Evolutionary conservation across 306 rosid genomes (phyloP), one percentile per base, ranked within the genome.

Genomic region (Cotoneaster glaucophyllus): DNA sequence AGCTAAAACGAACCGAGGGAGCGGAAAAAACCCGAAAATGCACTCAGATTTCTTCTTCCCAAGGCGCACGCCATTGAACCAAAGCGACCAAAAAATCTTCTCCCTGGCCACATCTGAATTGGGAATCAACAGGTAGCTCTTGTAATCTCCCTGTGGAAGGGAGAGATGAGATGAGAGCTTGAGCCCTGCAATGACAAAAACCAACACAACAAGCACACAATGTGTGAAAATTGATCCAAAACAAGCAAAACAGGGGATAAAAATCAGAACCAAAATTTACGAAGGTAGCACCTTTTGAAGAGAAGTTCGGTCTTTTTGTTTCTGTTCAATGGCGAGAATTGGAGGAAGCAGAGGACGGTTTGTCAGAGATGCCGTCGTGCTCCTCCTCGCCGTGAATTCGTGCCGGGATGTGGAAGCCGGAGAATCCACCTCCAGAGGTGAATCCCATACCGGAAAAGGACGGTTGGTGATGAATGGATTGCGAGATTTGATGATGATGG

Each of bases 261-360:
- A 43, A 11, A 19, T 3, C 9, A 18, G 56, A 24, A 6, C 10
- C 14, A 18, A 66, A 64, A 78, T 7, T 78, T 78, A 24, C n/a
- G 69, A 80, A 77, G 79, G 32, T 14, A 65, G 71, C 72, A 91
- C 97, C 97, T 89, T 76, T 59, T 73, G 39, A 63, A 73, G 75
- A 75, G 79, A 84, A 82, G 69, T 78, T 79, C 69, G 72, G 29
- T 57, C 41, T 61, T 22, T 22, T 13, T 45, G 65, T 26, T 71
- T 53, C 48, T 37, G 18, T 52, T 94, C 92, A 91, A 83, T 92
- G 93, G 91, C 87, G 97, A 81, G 98, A 93, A 84, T 89, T 87
- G 71, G 98, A 93, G 87, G 97, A 93, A 87, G 92, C 98, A 86
- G 97, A 88, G 75, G 97, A 91, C 78, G 92, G 97, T 83, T 88